Conservation (phyloP, 139 green algal genomes). For the Microglena sp. region DNA sequence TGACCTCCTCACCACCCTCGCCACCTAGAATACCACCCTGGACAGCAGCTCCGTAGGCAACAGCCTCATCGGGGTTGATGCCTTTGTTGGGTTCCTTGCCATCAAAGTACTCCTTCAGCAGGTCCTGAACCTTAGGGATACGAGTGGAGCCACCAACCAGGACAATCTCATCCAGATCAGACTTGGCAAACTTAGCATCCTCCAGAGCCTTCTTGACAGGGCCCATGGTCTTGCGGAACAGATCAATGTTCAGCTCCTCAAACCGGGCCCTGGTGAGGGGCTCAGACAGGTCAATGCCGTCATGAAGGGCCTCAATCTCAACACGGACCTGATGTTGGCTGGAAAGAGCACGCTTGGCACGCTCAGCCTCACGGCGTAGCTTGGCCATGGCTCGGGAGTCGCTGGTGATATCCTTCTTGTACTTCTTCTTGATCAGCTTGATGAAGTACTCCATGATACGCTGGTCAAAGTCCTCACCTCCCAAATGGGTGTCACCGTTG, state of each 20-base stretch:
- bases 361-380: constrained; percentile 91
- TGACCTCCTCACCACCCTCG: constrained; percentile 30
- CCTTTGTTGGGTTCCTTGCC: constrained; percentile 92
- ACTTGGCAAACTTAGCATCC: neutral
- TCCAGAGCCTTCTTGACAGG: constrained; percentile 75
- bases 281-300: constrained; percentile 94
- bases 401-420: constrained; percentile 80
- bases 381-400: constrained; percentile 91
- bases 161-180: constrained; percentile 55
- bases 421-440: constrained; percentile 98
- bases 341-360: constrained; percentile 94
- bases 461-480: constrained; percentile 97
- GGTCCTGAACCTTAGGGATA: constrained; percentile 86
- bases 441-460: constrained; percentile 98
- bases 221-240: constrained; percentile 96
- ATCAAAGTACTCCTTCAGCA: constrained; percentile 84
- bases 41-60: constrained; percentile 86
- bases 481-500: constrained; percentile 93
- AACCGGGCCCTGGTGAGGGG: constrained; percentile 95
- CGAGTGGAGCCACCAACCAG: constrained; percentile 92
- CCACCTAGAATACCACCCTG: constrained; percentile 53
- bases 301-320: constrained; percentile 93
- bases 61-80: constrained; percentile 91
- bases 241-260: constrained; percentile 97
- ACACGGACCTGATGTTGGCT: constrained; percentile 89